Percentiles rank a stretch among this genome's conserved stretches.
These are phyloP conservation scores for Nothophoma quercina DNA, from an alignment of 2,329 filamentous ascomycete genomes.

Conservation along the genomic window DNA sequence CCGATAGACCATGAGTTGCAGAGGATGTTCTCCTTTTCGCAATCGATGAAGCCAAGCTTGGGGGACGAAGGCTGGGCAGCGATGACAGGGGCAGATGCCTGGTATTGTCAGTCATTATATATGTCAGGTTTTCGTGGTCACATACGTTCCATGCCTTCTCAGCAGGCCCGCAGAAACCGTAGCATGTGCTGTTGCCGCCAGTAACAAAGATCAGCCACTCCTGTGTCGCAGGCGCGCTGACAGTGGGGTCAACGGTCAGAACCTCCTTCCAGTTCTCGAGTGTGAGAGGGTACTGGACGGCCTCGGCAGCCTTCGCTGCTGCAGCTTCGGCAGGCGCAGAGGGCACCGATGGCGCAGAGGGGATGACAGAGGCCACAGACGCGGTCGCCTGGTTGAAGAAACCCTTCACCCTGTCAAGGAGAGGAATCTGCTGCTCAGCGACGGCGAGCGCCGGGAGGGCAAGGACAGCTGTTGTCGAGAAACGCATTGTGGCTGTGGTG, in stretches of 20 bases:
- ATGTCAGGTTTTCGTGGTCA: not conserved
- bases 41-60: conserved; percentile 74
- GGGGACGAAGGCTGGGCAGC: conserved; percentile 67
- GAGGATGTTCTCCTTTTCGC: conserved; percentile 75
- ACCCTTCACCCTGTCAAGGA: conserved; percentile 67
- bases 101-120: not conserved
- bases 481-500: conserved; percentile 56
- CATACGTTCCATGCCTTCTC: conserved; percentile 67
- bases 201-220: conserved; percentile 80
- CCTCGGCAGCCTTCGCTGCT: conserved; percentile 60
- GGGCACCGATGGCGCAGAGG: conserved; percentile 36
- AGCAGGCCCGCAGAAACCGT: conserved; percentile 69
- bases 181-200: conserved; percentile 81
- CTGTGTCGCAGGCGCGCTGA: conserved; percentile 66
- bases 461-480: conserved; percentile 60
- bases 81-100: conserved; percentile 71
- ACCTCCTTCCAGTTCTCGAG: conserved; percentile 75
- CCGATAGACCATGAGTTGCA: conserved; percentile 77
- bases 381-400: conserved; percentile 63
- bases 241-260: conserved; percentile 66
- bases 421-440: conserved; percentile 66
- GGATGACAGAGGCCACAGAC: conserved; percentile 62
- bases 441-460: conserved; percentile 59
- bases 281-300: conserved; percentile 66
- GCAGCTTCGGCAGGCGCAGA: conserved; percentile 54